Base-by-base conservation (phyloP, 257 asterid species). In the Leptodermis oblonga region DNA sequence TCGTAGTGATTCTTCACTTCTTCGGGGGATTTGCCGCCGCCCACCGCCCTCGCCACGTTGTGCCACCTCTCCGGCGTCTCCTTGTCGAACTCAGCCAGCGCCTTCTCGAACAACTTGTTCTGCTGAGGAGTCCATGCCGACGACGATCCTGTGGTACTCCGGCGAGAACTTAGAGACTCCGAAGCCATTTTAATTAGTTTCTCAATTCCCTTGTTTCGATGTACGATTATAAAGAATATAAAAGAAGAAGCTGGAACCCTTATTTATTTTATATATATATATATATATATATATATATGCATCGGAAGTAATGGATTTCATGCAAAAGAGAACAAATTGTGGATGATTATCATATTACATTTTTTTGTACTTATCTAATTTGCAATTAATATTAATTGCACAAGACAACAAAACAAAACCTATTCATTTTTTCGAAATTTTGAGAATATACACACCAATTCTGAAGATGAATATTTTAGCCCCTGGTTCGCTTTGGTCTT, bases 41-140 rank as follows among this genome's bases (percentile, higher is more conserved):
- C 95, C 0, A 90, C 94, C 0, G 90, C 95, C 70, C 70, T 73
- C 3, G 97, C 96, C 28, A 90, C 90, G 72, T 90, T 88, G 43
- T 79, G 86, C 97, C 96, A 90, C 49, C 97, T 76, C 70, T 90
- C 97, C 0, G 97, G 95, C 0, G 90, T 72, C 73, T 90, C 92
- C 68, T 65, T 54, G 77, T 88, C 90, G 69, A 83, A 90, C 41
- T 85, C 77, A 6, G 86, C 96, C 14, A 89, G 41, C 4, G 96
- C 96, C 70, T 72, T 85, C 80, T 89, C 96, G 7, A 89, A 89
- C 61, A 72, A 46, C 51, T 87, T 87, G 88, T 89, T 87, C 74
- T 89, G 90, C 41, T 85, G 89, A 7, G 84, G 79, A 2, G 95
- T 87, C 96, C 96, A 89, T 0, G 84, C 49, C 6, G 85, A 69